Conservation (phyloP, 2,329 filamentous ascomycete genomes). For the Neoscytalidium dimidiatum region DNA sequence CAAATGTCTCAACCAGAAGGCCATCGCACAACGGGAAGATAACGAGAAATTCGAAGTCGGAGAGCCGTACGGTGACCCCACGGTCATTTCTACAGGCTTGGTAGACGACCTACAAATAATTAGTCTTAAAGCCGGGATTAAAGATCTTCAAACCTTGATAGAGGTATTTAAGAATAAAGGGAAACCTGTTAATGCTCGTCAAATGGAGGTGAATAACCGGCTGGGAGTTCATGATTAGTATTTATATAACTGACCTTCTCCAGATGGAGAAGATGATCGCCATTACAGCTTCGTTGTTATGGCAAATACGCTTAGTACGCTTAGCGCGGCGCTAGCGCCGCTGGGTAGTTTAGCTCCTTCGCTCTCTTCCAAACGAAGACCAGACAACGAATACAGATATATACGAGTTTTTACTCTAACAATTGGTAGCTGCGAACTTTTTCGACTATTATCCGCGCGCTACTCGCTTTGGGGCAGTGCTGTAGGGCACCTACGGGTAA, state of each 20-base stretch:
- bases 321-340: no score
- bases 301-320: no score
- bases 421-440: no score
- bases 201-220: constrained; percentile 5
- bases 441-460: no score
- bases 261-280: constrained; percentile 19
- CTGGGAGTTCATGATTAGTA: no score
- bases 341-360: no score
- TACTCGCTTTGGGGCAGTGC: no score
- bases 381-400: no score
- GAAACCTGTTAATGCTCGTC: constrained; percentile 5
- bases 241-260: neutral
- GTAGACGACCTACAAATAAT: neutral
- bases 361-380: no score
- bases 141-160: constrained; percentile 8
- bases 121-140: neutral
- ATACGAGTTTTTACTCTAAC: no score
- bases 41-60: constrained; percentile 12
- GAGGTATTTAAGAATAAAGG: neutral
- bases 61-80: constrained; percentile 6
- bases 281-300: neutral
- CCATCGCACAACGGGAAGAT: neutral
- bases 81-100: neutral
- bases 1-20: neutral
- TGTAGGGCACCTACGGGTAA: no score